These are phyloP conservation scores for Eucalyptus erythrocorys DNA, from an alignment of 345 rosid genomes.

Conservation along the genomic window DNA sequence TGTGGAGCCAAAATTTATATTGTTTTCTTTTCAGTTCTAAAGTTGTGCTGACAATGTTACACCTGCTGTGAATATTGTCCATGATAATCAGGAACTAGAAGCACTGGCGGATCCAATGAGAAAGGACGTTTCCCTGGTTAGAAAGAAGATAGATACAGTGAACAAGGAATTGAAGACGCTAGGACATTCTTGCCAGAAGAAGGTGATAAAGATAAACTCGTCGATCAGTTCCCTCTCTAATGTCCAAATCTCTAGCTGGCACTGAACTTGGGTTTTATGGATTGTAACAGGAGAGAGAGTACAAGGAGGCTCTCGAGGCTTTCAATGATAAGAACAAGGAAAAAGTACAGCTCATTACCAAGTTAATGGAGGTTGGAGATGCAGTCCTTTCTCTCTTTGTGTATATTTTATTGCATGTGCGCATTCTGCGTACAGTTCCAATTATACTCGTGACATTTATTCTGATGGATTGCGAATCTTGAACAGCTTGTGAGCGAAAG, in stretches of 20 bases:
- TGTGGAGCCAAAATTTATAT: background rate
- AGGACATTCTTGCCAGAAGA: constrained; percentile 30
- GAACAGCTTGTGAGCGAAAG: constrained; percentile 28
- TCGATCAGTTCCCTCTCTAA: background rate
- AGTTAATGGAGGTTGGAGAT: constrained; percentile 23
- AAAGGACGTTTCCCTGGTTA: constrained; percentile 20
- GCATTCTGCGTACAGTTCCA: background rate
- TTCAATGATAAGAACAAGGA: constrained; percentile 34
- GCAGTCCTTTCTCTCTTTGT: background rate
- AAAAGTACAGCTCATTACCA: constrained; percentile 25
- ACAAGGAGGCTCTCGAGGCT: constrained; percentile 27
- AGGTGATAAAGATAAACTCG: constrained; percentile 1
- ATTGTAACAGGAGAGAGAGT: constrained; percentile 25
- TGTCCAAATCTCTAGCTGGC: background rate
- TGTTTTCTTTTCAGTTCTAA: background rate
- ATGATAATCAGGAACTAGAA: constrained; percentile 53
- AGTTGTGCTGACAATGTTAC: background rate
- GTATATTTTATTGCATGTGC: background rate
- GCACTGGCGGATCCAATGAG: constrained; percentile 29
- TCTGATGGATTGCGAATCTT: background rate
- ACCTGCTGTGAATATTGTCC: background rate
- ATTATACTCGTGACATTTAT: background rate
- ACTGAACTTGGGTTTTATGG: background rate
- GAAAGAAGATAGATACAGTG: constrained; percentile 29
- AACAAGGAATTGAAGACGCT: constrained; percentile 27